Conservation (phyloP, 2,329 filamentous ascomycete genomes). For the Ceratocystis destructans region DNA sequence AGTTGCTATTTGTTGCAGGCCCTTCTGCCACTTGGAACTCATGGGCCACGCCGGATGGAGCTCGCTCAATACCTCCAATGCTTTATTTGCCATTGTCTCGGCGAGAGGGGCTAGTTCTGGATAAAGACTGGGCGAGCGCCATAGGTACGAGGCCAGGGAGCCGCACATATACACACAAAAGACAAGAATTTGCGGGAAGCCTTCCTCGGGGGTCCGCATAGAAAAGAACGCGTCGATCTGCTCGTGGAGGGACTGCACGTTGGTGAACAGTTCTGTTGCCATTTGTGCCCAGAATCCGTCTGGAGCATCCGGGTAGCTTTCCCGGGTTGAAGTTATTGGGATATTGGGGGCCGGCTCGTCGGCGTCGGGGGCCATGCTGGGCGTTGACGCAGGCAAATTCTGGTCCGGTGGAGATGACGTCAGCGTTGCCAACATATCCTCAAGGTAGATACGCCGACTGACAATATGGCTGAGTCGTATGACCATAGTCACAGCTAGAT, state of each 20-base stretch:
- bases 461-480: constrained; percentile 28
- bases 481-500: constrained; percentile 28
- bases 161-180: constrained; percentile 32
- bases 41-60: constrained; percentile 24
- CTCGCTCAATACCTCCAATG: constrained; percentile 22
- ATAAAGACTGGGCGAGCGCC: constrained; percentile 25
- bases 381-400: constrained; percentile 13
- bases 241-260: constrained; percentile 27
- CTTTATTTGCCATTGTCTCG: constrained; percentile 23
- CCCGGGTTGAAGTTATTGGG: constrained; percentile 4
- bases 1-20: constrained; percentile 21
- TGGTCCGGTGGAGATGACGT: constrained; percentile 11
- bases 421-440: constrained; percentile 23
- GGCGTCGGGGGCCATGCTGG: constrained; percentile 12
- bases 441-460: constrained; percentile 26
- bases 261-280: constrained; percentile 27
- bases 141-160: constrained; percentile 26
- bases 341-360: constrained; percentile 15
- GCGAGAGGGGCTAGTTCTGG: constrained; percentile 22
- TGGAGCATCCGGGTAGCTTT: constrained; percentile 20
- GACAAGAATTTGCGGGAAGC: constrained; percentile 28
- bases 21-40: constrained; percentile 21
- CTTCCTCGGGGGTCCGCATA: constrained; percentile 24
- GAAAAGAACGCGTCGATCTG: constrained; percentile 27
- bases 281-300: constrained; percentile 24